These are phyloP conservation scores for Eutrema salsugineum DNA, from an alignment of 441 rosid species.

Conservation along the genomic window DNA sequence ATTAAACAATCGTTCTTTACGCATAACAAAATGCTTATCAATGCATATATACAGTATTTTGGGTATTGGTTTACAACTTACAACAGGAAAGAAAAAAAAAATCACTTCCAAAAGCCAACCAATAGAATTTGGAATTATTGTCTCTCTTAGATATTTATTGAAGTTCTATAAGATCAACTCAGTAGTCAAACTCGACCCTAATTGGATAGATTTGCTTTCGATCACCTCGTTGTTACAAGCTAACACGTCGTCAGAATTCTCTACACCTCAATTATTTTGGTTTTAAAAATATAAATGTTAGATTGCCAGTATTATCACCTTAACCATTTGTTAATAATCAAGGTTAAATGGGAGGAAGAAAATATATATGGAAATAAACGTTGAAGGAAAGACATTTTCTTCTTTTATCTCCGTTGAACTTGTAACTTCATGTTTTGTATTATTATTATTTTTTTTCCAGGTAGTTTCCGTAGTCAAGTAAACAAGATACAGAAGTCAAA, in stretches of 20 bases:
- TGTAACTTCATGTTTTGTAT: background rate
- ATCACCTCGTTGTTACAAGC: constrained; percentile 17
- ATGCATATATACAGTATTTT: too few species aligned
- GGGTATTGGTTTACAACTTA: too few species aligned
- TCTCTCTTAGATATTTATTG: too few species aligned
- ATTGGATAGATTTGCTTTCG: background rate
- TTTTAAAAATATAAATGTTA: too few species aligned
- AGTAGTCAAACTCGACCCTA: background rate
- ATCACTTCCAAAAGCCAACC: too few species aligned
- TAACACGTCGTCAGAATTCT: constrained; percentile 6
- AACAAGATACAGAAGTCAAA: background rate
- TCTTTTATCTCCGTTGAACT: background rate
- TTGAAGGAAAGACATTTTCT: background rate
- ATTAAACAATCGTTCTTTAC: too few species aligned
- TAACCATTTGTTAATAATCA: background rate
- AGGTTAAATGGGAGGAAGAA: background rate
- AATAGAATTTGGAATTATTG: too few species aligned
- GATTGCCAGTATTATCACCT: background rate
- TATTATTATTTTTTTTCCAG: background rate
- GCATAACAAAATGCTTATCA: background rate
- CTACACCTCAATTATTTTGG: background rate
- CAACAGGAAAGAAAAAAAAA: too few species aligned
- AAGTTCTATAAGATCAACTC: background rate
- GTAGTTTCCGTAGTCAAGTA: constrained; percentile 19
- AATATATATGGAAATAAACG: background rate